Base-by-base conservation (phyloP, 1,284 basidiomycete genomes). In the Omphalotus olearius region DNA sequence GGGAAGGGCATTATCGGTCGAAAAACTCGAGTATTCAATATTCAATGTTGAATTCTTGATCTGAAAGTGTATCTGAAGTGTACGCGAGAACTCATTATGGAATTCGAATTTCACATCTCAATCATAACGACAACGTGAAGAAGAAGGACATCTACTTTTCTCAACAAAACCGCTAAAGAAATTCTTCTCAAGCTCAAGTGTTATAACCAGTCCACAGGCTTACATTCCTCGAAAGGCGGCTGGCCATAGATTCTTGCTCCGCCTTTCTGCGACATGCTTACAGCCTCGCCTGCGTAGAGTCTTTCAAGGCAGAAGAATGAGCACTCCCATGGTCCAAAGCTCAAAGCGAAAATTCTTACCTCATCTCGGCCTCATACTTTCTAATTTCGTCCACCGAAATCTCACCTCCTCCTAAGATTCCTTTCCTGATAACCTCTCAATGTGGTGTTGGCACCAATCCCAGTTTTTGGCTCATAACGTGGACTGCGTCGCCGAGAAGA, bases 391-490 rank as follows among this genome's bases (percentile, higher is more conserved):
- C 38, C 14, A 11, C 16, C 3, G 37, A 20, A 30, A 48, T 39
- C 30, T 40, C n/a, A 2, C 47, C 47, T 23, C 33, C 25, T 14
- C 36, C 37, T 11, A 26, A 1, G n/a, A 48, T 18, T 10, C 37
- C 36, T 26, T 41, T 40, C 23, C 38, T 48, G 25, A 48, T 20
- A 23, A 30, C 47, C 10, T 41, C 28, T 50, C 41, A 50, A 35
- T 6, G 48, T 39, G 6, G 48, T 50, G 18, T 50, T 50, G 26
- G 48, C 48, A 13, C 48, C 48, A 20, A 50, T 35, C n/a, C 48
- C 48, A 28, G 30, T 28, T 16, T 40, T 43, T n/a, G 47, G 16
- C 39, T 49, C 47, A 49, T 49, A 16, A 35, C 39, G 20, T 49
- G 47, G 4, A 43, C 48, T 9, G 48, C 30, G 28, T 50, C 48